A percentile compares a stretch with the other conserved stretches of the same genome.
Conservation (phyloP, 371 early-diverging fungal species). For the Umbelopsis sp. region DNA sequence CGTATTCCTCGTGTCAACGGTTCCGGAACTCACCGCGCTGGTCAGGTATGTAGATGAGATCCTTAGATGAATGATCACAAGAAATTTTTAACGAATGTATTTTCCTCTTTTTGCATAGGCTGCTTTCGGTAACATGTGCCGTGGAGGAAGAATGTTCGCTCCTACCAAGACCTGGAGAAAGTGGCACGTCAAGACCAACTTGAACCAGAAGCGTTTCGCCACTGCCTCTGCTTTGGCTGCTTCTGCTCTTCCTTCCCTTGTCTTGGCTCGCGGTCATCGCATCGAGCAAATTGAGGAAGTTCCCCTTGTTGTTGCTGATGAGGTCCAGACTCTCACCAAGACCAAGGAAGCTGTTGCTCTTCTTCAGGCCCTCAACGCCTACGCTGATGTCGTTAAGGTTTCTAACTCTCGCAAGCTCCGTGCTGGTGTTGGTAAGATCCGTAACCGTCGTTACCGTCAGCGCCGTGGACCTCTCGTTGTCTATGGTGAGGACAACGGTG, state of each 20-base stretch:
- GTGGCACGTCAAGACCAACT: conserved; percentile 99
- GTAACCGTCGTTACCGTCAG: conserved; percentile 99
- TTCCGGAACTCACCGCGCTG: conserved; percentile 99
- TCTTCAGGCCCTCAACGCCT: conserved; percentile 93
- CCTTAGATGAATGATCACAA: too few species aligned
- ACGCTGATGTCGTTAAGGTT: conserved; percentile 97
- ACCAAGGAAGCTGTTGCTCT: conserved; percentile 97
- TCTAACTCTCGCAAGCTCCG: conserved; percentile 96
- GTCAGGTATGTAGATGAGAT: conserved; percentile 63
- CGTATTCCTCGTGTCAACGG: conserved; percentile 99
- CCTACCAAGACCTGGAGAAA: conserved; percentile 99
- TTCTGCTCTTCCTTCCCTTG: conserved; percentile 94
- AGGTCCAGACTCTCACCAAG: conserved; percentile 86
- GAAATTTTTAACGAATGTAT: too few species aligned
- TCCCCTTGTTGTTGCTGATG: conserved; percentile 94
- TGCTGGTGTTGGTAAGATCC: conserved; percentile 99
- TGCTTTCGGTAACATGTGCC: conserved; percentile 99
- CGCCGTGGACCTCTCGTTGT: conserved; percentile 99
- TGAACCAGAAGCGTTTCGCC: conserved; percentile 98
- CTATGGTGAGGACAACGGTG: conserved; percentile 95
- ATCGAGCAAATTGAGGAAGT: conserved; percentile 95
- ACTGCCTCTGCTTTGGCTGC: conserved; percentile 99
- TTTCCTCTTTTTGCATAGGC: conserved; percentile 44
- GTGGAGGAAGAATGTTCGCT: conserved; percentile 99
- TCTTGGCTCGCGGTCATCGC: conserved; percentile 99